Evolutionary conservation across 2,329 filamentous ascomycete species (phyloP), one percentile per base, ranked within the genome.

Genomic region (Beauveria brongniartii): DNA sequence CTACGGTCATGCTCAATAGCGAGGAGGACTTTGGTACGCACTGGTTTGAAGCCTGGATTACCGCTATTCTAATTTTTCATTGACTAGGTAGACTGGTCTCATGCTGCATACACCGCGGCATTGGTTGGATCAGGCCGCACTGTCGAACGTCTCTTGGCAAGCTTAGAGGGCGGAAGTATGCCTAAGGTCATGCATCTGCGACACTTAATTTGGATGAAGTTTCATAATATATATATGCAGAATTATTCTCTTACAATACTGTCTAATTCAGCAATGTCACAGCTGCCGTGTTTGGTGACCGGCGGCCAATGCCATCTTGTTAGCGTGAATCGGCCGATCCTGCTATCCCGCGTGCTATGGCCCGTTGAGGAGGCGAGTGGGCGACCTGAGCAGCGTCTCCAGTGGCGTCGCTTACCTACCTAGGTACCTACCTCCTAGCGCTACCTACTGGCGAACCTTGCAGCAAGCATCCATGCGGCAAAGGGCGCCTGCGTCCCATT

Each of bases 271-370:
- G 14, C 34, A 37, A 37, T 16, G 14, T 28, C 3, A n/a, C 50
- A 46, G 10, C 22, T 14, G 30, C 6, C 51, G 30, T 30, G 18
- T 40, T 53, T 26, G 18, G 22, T 20, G 14, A 9, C 14, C 16
- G 10, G 28, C 20, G n/a, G 10, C 18, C 26, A 55, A 43, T 14
- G 18, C 22, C 5, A 5, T n/a, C 18, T 40, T 22, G 30, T 41
- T 59, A 59, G 57, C 57, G 57, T 59, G n/a, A n/a, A 47, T 22
- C 46, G n/a, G 24, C 44, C 26, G 55, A 40, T 48, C 56, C 48
- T 46, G 56, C 24, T 26, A 22, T 48, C 52, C 56, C 40, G 40
- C 37, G 47, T 53, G 47, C 56, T 37, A 14, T 20, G 47, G 22
- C 14, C 28, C 28, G 28, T 30, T 34, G 22, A 34, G 20, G 28